Percentiles rank a stretch among this genome's conserved stretches.
Evolutionary conservation across 2,329 filamentous ascomycete species (phyloP).

Genomic region (Neonectria ditissima): DNA sequence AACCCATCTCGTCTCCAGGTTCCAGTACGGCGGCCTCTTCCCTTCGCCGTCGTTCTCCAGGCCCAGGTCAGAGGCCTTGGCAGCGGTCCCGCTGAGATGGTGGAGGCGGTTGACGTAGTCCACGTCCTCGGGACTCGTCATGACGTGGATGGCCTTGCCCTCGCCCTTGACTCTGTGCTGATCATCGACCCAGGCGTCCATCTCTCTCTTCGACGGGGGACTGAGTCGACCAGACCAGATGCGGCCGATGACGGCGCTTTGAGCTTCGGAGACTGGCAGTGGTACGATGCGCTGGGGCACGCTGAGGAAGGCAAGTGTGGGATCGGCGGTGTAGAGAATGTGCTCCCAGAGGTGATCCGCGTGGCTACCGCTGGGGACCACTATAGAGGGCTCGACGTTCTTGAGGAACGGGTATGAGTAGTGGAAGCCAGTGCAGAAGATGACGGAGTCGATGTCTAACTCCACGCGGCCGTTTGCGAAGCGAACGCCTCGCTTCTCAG

Average conservation of each 20-base stretch:
- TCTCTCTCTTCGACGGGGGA: conserved; percentile 65
- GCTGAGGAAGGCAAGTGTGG: conserved; percentile 74
- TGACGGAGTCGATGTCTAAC: conserved; percentile 73
- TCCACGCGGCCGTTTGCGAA: conserved; percentile 75
- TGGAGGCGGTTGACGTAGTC: conserved; percentile 71
- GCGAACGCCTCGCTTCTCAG: conserved; percentile 62
- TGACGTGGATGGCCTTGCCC: conserved; percentile 54
- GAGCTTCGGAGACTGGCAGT: conserved; percentile 77
- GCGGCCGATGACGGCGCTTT: conserved; percentile 74
- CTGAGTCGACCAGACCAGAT: conserved; percentile 72
- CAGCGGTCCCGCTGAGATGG: conserved; percentile 58
- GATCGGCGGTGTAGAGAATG: conserved; percentile 72
- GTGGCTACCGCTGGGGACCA: conserved; percentile 70
- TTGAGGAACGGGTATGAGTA: conserved; percentile 81
- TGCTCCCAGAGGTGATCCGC: conserved; percentile 79
- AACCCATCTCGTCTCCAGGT: conserved; percentile 54
- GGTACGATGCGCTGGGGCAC: conserved; percentile 78
- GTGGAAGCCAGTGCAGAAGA: conserved; percentile 90
- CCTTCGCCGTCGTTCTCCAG: conserved; percentile 53
- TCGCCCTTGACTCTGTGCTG: conserved; percentile 63
- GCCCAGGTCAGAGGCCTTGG: conserved; percentile 30
- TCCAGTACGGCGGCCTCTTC: conserved; percentile 55
- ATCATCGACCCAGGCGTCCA: conserved; percentile 70
- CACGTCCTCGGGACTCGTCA: conserved; percentile 65
- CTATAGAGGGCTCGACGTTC: conserved; percentile 58